Evolutionary conservation across 75 land plant species (phyloP).

Genomic region (Cunninghamia lanceolata): DNA sequence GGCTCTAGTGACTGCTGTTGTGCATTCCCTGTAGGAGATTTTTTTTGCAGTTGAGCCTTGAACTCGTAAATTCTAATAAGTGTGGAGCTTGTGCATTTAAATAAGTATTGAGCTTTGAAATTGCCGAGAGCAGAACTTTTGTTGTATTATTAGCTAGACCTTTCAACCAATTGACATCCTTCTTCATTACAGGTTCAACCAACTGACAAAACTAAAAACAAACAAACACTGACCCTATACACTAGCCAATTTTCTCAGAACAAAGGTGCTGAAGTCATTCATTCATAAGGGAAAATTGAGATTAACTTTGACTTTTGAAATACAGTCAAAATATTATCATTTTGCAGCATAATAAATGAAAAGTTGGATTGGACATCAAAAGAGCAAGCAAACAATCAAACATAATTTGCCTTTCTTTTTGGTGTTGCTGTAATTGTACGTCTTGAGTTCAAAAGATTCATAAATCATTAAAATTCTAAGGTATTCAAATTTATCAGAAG

Average conservation of each 20-base stretch:
- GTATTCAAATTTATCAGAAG: not conserved
- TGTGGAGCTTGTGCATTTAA: too few relatives aligned
- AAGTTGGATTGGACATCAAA: not conserved
- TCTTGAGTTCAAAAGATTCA: not conserved
- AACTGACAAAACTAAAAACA: not conserved
- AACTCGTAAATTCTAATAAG: too few relatives aligned
- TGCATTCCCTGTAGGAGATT: not conserved
- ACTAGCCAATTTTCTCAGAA: not conserved
- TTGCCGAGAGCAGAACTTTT: not conserved
- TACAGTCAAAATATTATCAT: not conserved
- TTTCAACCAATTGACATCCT: not conserved
- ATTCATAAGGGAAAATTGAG: not conserved
- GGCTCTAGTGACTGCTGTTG: constrained; percentile 4
- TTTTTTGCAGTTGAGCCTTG: too few relatives aligned
- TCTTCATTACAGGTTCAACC: not conserved
- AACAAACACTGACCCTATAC: not conserved
- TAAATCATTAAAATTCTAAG: not conserved
- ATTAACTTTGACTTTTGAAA: not conserved
- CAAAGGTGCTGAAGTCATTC: not conserved
- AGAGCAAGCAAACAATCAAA: not conserved
- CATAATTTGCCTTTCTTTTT: not conserved
- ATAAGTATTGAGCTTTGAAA: too few relatives aligned
- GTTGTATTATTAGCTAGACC: not conserved
- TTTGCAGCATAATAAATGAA: not conserved
- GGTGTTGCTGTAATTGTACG: not conserved